Conservation (phyloP, 2,329 filamentous ascomycete genomes). For the Aureobasidium uvarum region DNA sequence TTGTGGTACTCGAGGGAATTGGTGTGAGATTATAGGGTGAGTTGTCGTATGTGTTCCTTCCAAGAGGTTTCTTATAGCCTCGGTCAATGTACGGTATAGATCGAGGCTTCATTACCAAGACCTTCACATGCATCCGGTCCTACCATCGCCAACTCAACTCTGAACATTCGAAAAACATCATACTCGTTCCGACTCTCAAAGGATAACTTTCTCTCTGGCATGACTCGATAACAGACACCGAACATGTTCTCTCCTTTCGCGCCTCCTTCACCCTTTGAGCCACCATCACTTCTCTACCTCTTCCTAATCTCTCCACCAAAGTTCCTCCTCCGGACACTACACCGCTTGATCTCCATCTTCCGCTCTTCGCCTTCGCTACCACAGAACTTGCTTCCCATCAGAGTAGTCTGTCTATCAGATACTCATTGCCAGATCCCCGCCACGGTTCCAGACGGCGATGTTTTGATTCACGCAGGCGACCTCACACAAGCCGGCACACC, state of each 20-base stretch:
- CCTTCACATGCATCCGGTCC: conserved; percentile 12
- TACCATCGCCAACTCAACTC: neutral
- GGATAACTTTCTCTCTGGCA: neutral
- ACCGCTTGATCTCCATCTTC: conserved; percentile 59
- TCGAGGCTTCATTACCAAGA: conserved; percentile 1
- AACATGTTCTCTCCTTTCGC: conserved; percentile 21
- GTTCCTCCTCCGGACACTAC: conserved; percentile 43
- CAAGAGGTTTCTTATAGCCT: neutral
- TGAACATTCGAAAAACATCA: neutral
- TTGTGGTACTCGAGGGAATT: neutral
- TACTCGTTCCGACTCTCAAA: neutral
- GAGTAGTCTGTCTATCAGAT: conserved; percentile 85
- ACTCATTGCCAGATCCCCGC: conserved; percentile 65
- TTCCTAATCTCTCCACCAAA: conserved; percentile 39
- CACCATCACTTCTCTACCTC: conserved; percentile 32
- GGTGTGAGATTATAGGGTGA: no score
- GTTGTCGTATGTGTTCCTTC: neutral
- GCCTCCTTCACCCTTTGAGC: conserved; percentile 30
- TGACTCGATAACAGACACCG: neutral
- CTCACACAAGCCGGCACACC: conserved; percentile 71
- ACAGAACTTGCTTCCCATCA: conserved; percentile 56
- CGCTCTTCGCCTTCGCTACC: conserved; percentile 59
- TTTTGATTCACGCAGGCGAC: conserved; percentile 89
- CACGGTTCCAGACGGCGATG: conserved; percentile 68
- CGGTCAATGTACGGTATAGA: neutral